These are phyloP conservation scores for Phytophthora ohioensis DNA, from an alignment of 352 stramenopile genomes.

Conservation along the genomic window DNA sequence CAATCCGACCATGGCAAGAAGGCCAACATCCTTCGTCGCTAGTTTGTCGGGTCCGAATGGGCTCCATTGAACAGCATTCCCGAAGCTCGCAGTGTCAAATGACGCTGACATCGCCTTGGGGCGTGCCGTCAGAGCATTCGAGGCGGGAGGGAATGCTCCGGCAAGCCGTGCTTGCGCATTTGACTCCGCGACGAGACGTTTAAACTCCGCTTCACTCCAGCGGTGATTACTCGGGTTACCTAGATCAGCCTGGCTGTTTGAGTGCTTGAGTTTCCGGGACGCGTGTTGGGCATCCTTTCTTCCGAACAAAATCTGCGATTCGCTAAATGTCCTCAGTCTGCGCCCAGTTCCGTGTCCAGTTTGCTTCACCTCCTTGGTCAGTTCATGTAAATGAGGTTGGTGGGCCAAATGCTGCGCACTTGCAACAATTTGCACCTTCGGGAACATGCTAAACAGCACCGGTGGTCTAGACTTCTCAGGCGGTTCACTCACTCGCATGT, in stretches of 20 bases:
- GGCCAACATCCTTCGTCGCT: conserved; percentile 55
- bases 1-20: conserved; percentile 68
- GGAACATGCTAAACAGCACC: conserved; percentile 84
- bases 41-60: conserved; percentile 58
- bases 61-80: conserved; percentile 48
- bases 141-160: conserved; percentile 45
- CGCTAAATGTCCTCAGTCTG: conserved; percentile 60
- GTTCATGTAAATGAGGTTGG: conserved; percentile 65
- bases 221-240: conserved; percentile 76
- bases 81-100: conserved; percentile 72
- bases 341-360: conserved; percentile 39
- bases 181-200: conserved; percentile 72
- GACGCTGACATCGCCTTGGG: conserved; percentile 69
- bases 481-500: conserved; percentile 63
- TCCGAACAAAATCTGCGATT: conserved; percentile 57
- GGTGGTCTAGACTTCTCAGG: conserved; percentile 62
- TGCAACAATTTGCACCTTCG: conserved; percentile 85
- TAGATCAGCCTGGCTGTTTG: conserved; percentile 72
- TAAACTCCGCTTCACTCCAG: conserved; percentile 80
- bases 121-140: conserved; percentile 42
- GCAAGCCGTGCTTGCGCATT: conserved; percentile 60
- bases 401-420: conserved; percentile 82
- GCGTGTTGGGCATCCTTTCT: conserved; percentile 47
- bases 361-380: conserved; percentile 54
- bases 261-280: conserved; percentile 67